Evolutionary conservation across 805 yeast genomes (phyloP), one percentile per base, ranked within the genome.

Genomic region (Nematodospora valgi): DNA sequence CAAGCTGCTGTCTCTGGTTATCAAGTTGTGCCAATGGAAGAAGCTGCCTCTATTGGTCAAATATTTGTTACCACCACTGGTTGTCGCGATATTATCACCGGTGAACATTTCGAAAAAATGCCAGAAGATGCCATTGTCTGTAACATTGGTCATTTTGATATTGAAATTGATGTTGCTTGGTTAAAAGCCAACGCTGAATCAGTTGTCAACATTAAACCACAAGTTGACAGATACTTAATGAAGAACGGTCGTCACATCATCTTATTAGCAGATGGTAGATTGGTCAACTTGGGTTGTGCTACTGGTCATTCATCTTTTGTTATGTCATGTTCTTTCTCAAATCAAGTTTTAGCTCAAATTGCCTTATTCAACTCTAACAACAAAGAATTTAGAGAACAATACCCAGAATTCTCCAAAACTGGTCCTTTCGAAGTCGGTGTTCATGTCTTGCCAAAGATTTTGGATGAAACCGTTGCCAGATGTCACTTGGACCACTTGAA

Each of bases 121-220:
- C 97, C 97, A 71, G 95, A 91, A 72, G 98, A 91, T 65, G 98
- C 98, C 56, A 93, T 91, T 67, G 98, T 91, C 48, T 93, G 96
- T 76, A 91, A 91, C 94, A 91, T 91, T 73, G 98, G 98, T 69
- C 98, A 91, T 76, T 91, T 91, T 57, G 98, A 91, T 72, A 87
- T 93, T 61, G 98, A 91, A 79, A 93, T 91, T 56, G 98, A 91
- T 70, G 98, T 91, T 57, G 98, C 98, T 62, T 89, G 97, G 96
- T 78, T 91, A 69, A 88, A 88, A 80, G 84, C 80, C 41, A 87
- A 88, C 71, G 95, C 97, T 58, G 78, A 74, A 68, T 86, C 87
- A 56, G 89, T 83, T 65, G 91, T 87, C 64, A 88, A 89, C 86
- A 89, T 91, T 74, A 91, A 91, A 78, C 97, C 98, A 58, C 97